Percentiles rank a stretch among this genome's conserved stretches.
phyloP scores from a whole-genome alignment of 192 early-diverging fungal genomes.

The Linnemannia exigua region DNA sequence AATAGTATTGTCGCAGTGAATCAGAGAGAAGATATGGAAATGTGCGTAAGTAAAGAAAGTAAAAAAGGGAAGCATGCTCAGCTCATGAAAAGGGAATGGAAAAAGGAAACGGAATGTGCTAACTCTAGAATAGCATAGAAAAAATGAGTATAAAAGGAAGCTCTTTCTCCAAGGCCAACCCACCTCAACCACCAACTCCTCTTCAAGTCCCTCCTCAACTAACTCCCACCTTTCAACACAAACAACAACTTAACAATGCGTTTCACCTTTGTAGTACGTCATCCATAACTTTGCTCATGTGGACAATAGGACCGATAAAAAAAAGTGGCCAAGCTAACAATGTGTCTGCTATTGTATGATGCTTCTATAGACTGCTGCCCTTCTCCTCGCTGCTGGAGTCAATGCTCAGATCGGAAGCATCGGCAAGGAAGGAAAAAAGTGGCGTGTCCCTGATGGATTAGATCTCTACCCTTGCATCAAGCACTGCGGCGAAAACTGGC shows the following conservation, averaged over 20 bases:
- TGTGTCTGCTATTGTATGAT: neutral
- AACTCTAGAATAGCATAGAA: neutral
- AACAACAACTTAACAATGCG: slow-evolving; percentile 11
- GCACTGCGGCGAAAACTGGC: slow-evolving; percentile 8
- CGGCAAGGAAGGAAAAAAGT: neutral
- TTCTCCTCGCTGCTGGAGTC: slow-evolving; percentile 4
- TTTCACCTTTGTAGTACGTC: slow-evolving; percentile 7
- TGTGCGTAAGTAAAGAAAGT: no score
- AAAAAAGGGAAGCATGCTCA: neutral
- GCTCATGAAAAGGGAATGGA: neutral
- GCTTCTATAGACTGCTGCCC: neutral
- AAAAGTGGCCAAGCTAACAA: neutral
- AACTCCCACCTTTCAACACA: neutral
- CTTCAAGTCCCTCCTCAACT: neutral
- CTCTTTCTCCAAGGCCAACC: neutral
- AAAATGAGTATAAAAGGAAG: neutral
- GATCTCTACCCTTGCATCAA: slow-evolving; percentile 15
- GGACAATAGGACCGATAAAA: neutral
- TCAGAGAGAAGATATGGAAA: no score
- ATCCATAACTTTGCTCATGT: neutral
- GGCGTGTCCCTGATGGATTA: slow-evolving; percentile 11
- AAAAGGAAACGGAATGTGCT: neutral
- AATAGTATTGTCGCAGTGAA: no score
- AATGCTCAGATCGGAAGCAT: slow-evolving; percentile 5
- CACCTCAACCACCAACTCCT: slow-evolving; percentile 5